These are phyloP conservation scores for Withania somnifera DNA, from an alignment of 305 asterid species.

Conservation along the genomic window DNA sequence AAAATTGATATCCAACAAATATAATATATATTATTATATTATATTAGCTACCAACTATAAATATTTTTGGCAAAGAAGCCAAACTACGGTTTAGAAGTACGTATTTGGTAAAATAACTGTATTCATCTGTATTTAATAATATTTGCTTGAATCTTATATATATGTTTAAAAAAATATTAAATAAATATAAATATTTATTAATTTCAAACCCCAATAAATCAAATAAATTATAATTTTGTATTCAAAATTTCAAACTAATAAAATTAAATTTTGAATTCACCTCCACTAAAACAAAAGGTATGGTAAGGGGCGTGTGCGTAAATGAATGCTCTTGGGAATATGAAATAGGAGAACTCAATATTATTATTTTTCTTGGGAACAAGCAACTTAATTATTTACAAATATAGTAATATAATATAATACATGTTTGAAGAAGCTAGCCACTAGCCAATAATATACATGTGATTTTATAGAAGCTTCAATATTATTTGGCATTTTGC, in stretches of 20 bases:
- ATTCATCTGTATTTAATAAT: background rate
- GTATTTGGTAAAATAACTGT: background rate
- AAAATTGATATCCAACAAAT: too few species aligned
- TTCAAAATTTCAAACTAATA: too few species aligned
- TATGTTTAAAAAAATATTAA: too few species aligned
- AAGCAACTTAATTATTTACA: background rate
- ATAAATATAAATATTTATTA: too few species aligned
- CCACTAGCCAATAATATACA: too few species aligned
- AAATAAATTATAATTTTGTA: too few species aligned
- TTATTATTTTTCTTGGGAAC: background rate
- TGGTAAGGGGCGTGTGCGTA: background rate
- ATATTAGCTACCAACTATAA: too few species aligned
- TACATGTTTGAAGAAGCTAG: too few species aligned
- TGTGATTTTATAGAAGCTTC: background rate
- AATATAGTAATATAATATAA: background rate
- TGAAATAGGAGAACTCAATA: too few species aligned
- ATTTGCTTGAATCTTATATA: background rate
- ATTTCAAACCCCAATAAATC: background rate
- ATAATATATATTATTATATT: too few species aligned
- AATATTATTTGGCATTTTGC: background rate
- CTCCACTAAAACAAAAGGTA: background rate
- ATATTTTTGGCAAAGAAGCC: too few species aligned
- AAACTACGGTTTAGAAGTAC: background rate
- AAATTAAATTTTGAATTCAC: background rate
- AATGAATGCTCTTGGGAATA: conserved; percentile 7